Conservation (phyloP, 177 flowering plant genomes). For the Tripterygium wilfordii region DNA sequence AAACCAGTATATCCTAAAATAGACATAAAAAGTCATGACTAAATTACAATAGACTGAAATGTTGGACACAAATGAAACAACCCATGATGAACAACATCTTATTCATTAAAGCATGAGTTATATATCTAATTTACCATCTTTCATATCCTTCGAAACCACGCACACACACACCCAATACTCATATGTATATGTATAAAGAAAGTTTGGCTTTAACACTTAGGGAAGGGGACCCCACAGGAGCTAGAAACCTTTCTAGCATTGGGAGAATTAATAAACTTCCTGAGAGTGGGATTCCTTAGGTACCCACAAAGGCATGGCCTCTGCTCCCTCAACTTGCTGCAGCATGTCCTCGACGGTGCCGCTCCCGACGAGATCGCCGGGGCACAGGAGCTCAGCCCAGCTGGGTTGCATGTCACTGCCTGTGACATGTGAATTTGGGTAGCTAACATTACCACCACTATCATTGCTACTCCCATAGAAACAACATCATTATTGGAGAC, state of each 20-base stretch:
- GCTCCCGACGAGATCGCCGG: slow-evolving; percentile 7
- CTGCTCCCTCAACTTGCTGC: slow-evolving; percentile 26
- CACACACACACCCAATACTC: too few species aligned
- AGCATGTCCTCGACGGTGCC: slow-evolving; percentile 19
- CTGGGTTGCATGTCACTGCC: slow-evolving; percentile 18
- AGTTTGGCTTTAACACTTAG: slow-evolving; percentile 19
- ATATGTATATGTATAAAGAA: too few species aligned
- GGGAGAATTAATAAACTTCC: slow-evolving; percentile 18
- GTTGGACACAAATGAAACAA: too few species aligned
- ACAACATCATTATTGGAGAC: too few species aligned
- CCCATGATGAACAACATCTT: too few species aligned
- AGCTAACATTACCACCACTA: slow-evolving; percentile 5
- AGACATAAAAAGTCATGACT: too few species aligned
- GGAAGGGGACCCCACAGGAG: slow-evolving; percentile 18
- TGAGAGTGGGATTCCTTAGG: slow-evolving; percentile 18
- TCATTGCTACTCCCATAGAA: slow-evolving; percentile 1
- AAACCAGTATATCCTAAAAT: too few species aligned
- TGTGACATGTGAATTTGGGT: slow-evolving; percentile 8
- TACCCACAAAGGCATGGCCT: slow-evolving; percentile 30
- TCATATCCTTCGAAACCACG: too few species aligned
- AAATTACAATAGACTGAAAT: too few species aligned
- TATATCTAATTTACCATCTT: too few species aligned
- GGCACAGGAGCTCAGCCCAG: slow-evolving; percentile 20
- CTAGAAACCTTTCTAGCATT: slow-evolving; percentile 18
- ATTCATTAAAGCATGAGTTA: too few species aligned